phyloP scores from a whole-genome alignment of 352 stramenopile genomes.

The Sclerospora graminicola region DNA sequence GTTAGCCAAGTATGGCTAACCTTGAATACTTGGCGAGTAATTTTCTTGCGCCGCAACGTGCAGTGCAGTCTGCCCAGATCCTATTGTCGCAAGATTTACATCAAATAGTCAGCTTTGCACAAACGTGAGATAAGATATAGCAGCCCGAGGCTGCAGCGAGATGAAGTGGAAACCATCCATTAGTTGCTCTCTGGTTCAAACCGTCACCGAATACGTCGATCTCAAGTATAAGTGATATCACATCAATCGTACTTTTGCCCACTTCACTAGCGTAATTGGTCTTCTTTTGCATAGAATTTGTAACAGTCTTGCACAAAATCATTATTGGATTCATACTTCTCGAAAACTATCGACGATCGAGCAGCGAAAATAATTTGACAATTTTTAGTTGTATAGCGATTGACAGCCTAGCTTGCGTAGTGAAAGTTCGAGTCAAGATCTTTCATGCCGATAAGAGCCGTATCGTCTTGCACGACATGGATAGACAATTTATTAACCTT shows the following conservation, averaged over 20 bases:
- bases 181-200: conserved; percentile 23
- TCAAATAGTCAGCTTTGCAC: conserved; percentile 24
- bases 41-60: conserved; percentile 40
- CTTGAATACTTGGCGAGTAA: conserved; percentile 21
- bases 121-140: conserved; percentile 33
- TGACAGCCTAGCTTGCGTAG: conserved; percentile 47
- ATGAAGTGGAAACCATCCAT: conserved; percentile 44
- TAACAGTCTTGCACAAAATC: conserved; percentile 34
- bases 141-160: conserved; percentile 39
- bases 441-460: conserved; percentile 24
- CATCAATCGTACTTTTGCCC: conserved; percentile 15
- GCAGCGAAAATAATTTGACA: conserved; percentile 31
- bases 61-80: conserved; percentile 39
- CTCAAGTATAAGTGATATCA: conserved; percentile 43
- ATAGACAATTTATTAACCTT: conserved; percentile 45
- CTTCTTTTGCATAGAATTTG: not conserved
- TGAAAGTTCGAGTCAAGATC: conserved; percentile 43
- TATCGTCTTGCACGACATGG: conserved; percentile 21
- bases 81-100: conserved; percentile 25
- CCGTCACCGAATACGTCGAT: conserved; percentile 51
- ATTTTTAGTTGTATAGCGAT: conserved; percentile 33
- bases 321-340: conserved; percentile 37
- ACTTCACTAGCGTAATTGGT: conserved; percentile 4
- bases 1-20: too few species aligned
- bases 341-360: conserved; percentile 23